Base-by-base conservation (phyloP, 164 flowering plant species). In the Piper betle region DNA sequence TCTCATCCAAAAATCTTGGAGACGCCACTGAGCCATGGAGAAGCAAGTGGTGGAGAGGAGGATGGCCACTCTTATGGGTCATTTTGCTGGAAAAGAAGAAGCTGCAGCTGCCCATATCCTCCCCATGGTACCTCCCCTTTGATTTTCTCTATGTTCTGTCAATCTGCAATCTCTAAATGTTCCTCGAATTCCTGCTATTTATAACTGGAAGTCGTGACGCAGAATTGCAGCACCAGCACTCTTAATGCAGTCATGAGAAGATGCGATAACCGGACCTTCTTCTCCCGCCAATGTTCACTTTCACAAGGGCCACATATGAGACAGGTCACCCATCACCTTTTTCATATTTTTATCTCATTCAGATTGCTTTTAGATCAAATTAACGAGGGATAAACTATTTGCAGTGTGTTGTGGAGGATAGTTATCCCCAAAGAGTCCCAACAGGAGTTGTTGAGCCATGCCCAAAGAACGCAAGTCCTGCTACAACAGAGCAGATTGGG, bases 241-340 rank as follows among this genome's bases (percentile, higher is more conserved):
- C 41, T 82, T 46, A 82, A 78, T 68, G 68, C 84, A 59, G 81
- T 72, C n/a, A 66, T 73, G 52, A 68, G 65, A 63, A 81, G 97
- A 68, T 58, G 72, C 52, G 97, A 89, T 65, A 87, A 74, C 72
- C 78, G 77, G 65, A 59, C 71, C 74, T 41, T 62, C 56, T 90
- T 84, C 71, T 85, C 91, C 39, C 78, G 97, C 5, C 97, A 90
- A 74, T 82, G 79, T 11, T 76, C 87, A 11, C 62, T 38, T 50
- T 68, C 80, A 63, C 90, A 82, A 70, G 83, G 66, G 62, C 66
- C 52, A 69, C 84, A 79, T 78, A 88, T 84, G 96, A 82, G 84
- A 69, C 87, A 73, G 65, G 76, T 46, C 65, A 63, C 70, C 86
- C 39, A 59, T 48, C 15, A 68, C 78, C 71, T 75, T 79, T 87